A percentile compares a stretch with the other conserved stretches of the same genome.
These are phyloP conservation scores for Marchantia paleacea DNA, from an alignment of 225 moss, liverwort and hornwort genomes.

Conservation along the genomic window DNA sequence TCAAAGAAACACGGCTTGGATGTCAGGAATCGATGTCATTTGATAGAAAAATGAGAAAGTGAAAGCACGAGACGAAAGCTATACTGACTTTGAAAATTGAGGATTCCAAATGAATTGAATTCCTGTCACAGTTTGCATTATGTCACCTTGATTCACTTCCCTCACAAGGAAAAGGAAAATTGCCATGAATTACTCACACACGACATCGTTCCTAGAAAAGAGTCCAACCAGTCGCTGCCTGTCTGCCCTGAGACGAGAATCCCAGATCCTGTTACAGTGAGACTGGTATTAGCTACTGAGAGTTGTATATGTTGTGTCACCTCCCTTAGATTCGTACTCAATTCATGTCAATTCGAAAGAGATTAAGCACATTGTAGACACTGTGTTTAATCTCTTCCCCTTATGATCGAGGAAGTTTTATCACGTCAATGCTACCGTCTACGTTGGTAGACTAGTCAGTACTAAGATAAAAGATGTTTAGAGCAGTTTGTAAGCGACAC, in stretches of 20 bases:
- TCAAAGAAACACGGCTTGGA: background rate
- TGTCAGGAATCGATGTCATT: background rate
- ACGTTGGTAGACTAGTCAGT: no score
- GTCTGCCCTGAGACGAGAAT: slow-evolving; percentile 56
- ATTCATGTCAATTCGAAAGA: no score
- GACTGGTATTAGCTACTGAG: no score
- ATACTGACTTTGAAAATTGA: background rate
- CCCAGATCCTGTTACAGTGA: slow-evolving; percentile 29
- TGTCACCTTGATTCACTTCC: background rate
- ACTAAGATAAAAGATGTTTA: no score
- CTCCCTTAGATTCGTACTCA: no score
- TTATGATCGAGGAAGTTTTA: no score
- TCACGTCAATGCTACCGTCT: no score
- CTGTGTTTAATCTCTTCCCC: no score
- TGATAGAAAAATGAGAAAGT: background rate
- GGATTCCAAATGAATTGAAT: background rate
- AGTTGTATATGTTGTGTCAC: no score
- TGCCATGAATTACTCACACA: slow-evolving; percentile 56
- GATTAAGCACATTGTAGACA: no score
- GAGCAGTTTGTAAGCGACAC: no score
- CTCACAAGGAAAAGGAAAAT: background rate
- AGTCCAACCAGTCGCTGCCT: slow-evolving; percentile 70
- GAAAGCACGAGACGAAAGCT: background rate
- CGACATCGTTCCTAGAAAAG: slow-evolving; percentile 60
- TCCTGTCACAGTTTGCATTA: no score